Evolutionary conservation across 495 filamentous ascomycete species (phyloP).

Genomic region (Lophium mytilinum): DNA sequence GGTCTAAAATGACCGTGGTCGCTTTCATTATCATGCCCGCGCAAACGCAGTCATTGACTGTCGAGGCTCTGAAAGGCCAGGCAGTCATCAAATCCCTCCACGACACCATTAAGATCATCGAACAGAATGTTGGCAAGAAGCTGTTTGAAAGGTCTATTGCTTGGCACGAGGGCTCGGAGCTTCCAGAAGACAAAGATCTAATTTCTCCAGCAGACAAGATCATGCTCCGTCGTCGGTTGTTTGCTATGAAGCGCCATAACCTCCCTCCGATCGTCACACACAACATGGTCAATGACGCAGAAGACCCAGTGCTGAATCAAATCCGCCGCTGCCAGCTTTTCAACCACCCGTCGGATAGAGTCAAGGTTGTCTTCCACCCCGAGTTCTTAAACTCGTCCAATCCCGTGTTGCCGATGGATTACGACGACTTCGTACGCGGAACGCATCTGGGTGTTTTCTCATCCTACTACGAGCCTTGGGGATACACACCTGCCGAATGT

Average conservation of each 20-base stretch:
- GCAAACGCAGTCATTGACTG: slow-evolving; percentile 90
- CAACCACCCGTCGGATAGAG: slow-evolving; percentile 88
- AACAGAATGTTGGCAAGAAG: slow-evolving; percentile 80
- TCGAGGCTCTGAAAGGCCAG: slow-evolving; percentile 93
- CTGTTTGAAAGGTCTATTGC: slow-evolving; percentile 87
- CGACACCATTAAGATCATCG: slow-evolving; percentile 85
- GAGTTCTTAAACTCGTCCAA: slow-evolving; percentile 95
- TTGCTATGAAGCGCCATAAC: slow-evolving; percentile 85
- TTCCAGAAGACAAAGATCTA: slow-evolving; percentile 93
- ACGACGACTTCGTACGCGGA: slow-evolving; percentile 96
- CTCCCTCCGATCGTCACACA: slow-evolving; percentile 98
- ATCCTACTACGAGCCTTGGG: slow-evolving; percentile 99
- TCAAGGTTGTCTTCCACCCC: slow-evolving; percentile 96
- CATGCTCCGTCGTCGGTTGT: slow-evolving; percentile 81
- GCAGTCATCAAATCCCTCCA: slow-evolving; percentile 92
- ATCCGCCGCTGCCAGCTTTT: slow-evolving; percentile 93
- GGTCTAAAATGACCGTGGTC: slow-evolving; percentile 92
- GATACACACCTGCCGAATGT: slow-evolving; percentile 96
- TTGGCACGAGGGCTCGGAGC: slow-evolving; percentile 88
- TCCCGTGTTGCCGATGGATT: slow-evolving; percentile 90
- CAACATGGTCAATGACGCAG: slow-evolving; percentile 92
- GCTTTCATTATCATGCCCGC: slow-evolving; percentile 99
- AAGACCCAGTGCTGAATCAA: slow-evolving; percentile 94
- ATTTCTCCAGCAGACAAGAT: slow-evolving; percentile 87
- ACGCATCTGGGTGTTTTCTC: slow-evolving; percentile 93